These are phyloP conservation scores for Diplodia mutila DNA, from an alignment of 2,329 filamentous ascomycete species.

Conservation along the genomic window DNA sequence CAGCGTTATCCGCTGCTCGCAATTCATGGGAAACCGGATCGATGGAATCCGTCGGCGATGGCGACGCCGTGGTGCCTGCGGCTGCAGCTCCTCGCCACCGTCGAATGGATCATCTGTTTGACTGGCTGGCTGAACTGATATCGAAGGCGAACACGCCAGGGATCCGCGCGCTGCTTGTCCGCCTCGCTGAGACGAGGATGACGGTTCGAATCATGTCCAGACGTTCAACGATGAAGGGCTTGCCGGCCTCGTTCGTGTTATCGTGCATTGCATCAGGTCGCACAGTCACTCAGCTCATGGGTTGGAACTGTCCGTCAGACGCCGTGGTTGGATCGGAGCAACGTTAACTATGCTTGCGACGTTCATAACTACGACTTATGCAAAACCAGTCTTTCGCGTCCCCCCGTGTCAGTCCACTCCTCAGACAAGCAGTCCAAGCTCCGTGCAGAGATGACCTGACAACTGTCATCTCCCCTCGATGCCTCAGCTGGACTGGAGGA, in stretches of 20 bases:
- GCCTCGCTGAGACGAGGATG: background rate
- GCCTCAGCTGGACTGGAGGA: too few species aligned
- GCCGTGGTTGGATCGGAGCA: background rate
- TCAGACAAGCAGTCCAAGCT: too few species aligned
- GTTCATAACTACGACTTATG: background rate
- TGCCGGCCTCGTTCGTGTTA: constrained; percentile 3
- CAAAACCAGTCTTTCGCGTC: background rate
- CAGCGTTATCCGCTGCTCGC: background rate
- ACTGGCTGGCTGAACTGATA: background rate
- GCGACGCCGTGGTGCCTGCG: too few species aligned
- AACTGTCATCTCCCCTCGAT: too few species aligned
- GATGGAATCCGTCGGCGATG: background rate
- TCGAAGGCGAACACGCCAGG: background rate
- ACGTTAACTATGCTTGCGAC: background rate
- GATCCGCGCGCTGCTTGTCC: background rate
- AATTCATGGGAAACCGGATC: background rate
- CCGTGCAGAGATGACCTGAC: too few species aligned
- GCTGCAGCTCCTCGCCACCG: background rate
- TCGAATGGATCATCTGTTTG: too few species aligned
- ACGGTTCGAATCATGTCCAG: constrained; percentile 11
- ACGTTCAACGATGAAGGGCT: background rate
- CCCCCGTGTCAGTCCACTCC: too few species aligned
- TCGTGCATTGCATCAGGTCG: background rate
- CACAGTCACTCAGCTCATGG: background rate
- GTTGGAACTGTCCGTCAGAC: too few species aligned